These are phyloP conservation scores for Grigorovia humatica DNA, from an alignment of 805 yeast genomes.

Conservation along the genomic window DNA sequence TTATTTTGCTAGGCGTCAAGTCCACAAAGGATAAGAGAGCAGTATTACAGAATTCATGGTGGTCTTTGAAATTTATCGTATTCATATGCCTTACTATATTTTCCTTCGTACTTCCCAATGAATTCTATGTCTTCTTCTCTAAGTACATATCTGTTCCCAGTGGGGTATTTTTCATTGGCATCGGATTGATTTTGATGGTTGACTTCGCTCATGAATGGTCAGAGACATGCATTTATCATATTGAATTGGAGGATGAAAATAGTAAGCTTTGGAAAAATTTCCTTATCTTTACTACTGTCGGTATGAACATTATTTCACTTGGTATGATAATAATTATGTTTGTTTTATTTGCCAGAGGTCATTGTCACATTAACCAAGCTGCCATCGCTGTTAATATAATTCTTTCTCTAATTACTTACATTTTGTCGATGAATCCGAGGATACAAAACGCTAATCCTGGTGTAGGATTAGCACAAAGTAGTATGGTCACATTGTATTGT, in stretches of 20 bases:
- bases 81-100: slow-evolving; percentile 48
- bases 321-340: slow-evolving; percentile 72
- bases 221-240: slow-evolving; percentile 82
- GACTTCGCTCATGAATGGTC: slow-evolving; percentile 99
- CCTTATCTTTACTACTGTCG: slow-evolving; percentile 74
- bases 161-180: slow-evolving; percentile 75
- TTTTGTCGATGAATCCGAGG: slow-evolving; percentile 63
- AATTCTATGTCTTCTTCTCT: slow-evolving; percentile 82
- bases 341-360: slow-evolving; percentile 65
- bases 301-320: slow-evolving; percentile 70
- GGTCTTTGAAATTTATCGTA: slow-evolving; percentile 64
- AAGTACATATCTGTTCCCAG: slow-evolving; percentile 78
- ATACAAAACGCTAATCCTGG: slow-evolving; percentile 90
- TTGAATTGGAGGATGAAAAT: slow-evolving; percentile 65
- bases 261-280: slow-evolving; percentile 64
- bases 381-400: slow-evolving; percentile 73
- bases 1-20: slow-evolving; percentile 58
- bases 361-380: slow-evolving; percentile 83
- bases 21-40: slow-evolving; percentile 73
- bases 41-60: slow-evolving; percentile 80
- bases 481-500: slow-evolving; percentile 91
- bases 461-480: slow-evolving; percentile 93
- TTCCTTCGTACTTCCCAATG: slow-evolving; percentile 77
- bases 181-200: slow-evolving; percentile 81
- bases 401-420: slow-evolving; percentile 53